These are phyloP conservation scores for Apostasia ramifera DNA, from an alignment of 106 monocot species.

Conservation along the genomic window DNA sequence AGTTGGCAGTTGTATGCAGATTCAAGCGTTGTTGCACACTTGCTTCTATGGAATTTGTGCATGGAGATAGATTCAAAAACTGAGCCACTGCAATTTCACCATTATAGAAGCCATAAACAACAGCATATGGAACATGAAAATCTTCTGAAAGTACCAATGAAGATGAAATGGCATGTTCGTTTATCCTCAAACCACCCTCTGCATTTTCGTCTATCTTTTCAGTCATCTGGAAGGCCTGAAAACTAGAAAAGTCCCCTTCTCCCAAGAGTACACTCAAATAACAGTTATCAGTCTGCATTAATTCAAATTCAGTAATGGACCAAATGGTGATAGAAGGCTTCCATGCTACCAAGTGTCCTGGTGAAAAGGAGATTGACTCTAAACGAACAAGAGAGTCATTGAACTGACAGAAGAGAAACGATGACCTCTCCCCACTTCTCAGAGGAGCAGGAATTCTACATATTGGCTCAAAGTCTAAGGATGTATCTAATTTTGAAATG, in stretches of 20 bases:
- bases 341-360: slow-evolving; percentile 43
- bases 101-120: slow-evolving; percentile 83
- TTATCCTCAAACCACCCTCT: not conserved
- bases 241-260: slow-evolving; percentile 44
- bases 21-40: slow-evolving; percentile 4
- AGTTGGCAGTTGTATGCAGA: slow-evolving; percentile 24
- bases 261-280: slow-evolving; percentile 27
- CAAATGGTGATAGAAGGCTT: slow-evolving; percentile 58
- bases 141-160: slow-evolving; percentile 78
- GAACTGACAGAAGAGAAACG: slow-evolving; percentile 42
- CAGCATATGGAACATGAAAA: slow-evolving; percentile 54
- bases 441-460: slow-evolving; percentile 42
- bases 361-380: slow-evolving; percentile 30
- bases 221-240: not conserved
- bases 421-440: slow-evolving; percentile 5
- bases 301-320: slow-evolving; percentile 28
- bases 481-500: slow-evolving; percentile 14
- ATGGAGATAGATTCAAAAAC: slow-evolving; percentile 27
- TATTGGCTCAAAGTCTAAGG: slow-evolving; percentile 28
- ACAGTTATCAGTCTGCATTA: not conserved
- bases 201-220: slow-evolving; percentile 7
- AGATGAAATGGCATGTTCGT: slow-evolving; percentile 45
- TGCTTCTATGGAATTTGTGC: slow-evolving; percentile 20
- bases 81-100: slow-evolving; percentile 75
- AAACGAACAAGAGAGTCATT: slow-evolving; percentile 37